These are phyloP conservation scores for Hamigera avellanea DNA, from an alignment of 495 filamentous ascomycete species.

Conservation along the genomic window DNA sequence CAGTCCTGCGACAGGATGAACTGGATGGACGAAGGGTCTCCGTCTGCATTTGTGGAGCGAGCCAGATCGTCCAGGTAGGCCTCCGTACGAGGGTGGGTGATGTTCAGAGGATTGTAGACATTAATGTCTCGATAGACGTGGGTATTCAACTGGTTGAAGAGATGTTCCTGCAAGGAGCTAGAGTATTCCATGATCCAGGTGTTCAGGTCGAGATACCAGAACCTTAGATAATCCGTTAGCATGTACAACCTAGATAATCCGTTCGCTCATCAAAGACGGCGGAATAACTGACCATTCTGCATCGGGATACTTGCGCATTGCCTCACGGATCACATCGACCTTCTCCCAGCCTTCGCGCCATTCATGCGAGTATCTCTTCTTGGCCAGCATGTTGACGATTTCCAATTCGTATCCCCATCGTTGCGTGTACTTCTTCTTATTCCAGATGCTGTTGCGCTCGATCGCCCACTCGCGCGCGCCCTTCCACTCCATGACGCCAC, in stretches of 20 bases:
- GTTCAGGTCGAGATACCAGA: constrained; percentile 98
- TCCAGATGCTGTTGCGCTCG: constrained; percentile 88
- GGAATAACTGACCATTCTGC: constrained; percentile 72
- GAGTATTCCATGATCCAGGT: constrained; percentile 97
- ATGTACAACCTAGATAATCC: constrained; percentile 35
- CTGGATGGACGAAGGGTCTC: constrained; percentile 62
- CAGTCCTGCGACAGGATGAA: constrained; percentile 90
- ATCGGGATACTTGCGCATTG: constrained; percentile 85
- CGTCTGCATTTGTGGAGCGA: constrained; percentile 63
- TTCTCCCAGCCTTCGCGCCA: constrained; percentile 99
- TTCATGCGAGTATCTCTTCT: constrained; percentile 97
- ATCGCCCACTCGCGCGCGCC: constrained; percentile 96
- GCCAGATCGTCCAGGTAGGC: constrained; percentile 63
- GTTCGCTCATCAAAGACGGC: neutral
- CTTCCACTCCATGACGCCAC: constrained; percentile 99
- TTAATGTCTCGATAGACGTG: constrained; percentile 94
- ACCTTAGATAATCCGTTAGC: constrained; percentile 41
- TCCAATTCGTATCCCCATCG: constrained; percentile 95
- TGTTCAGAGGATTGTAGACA: constrained; percentile 88
- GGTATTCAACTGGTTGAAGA: constrained; percentile 68
- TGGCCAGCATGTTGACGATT: constrained; percentile 93
- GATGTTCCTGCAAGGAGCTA: constrained; percentile 78
- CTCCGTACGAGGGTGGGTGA: constrained; percentile 66
- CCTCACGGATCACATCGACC: constrained; percentile 85
- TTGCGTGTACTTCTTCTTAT: constrained; percentile 79